Conservation (phyloP, 2,329 filamentous ascomycete genomes). For the Sporothrix humicola region DNA sequence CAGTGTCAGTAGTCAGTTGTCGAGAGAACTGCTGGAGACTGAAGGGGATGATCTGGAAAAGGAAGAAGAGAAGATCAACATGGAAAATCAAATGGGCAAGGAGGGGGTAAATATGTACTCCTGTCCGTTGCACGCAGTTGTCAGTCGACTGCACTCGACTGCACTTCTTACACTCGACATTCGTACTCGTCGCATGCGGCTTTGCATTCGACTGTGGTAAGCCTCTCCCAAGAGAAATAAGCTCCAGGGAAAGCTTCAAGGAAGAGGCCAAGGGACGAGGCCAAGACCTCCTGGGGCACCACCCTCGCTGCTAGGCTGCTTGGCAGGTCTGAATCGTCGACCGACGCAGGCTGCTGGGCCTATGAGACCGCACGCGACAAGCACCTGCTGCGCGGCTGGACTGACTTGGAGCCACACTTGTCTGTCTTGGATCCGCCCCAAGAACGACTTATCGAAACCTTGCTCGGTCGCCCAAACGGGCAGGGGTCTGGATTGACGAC, state of each 20-base stretch:
- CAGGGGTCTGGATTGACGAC: background rate
- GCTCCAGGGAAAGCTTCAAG: background rate
- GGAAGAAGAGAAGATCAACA: background rate
- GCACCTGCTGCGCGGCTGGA: background rate
- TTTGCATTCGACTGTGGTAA: background rate
- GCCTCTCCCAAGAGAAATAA: background rate
- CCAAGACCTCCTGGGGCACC: background rate
- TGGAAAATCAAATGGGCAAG: background rate
- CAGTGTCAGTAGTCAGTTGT: background rate
- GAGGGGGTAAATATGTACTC: conserved; percentile 6
- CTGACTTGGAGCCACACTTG: background rate
- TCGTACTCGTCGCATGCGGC: background rate
- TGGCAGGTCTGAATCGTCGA: conserved; percentile 1
- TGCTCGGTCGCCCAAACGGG: conserved; percentile 11
- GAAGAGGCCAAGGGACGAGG: background rate
- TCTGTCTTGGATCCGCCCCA: background rate
- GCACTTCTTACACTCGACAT: no score
- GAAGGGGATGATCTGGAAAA: background rate
- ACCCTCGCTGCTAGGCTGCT: background rate
- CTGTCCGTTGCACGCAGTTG: background rate
- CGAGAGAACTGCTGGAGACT: background rate
- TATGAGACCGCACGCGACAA: conserved; percentile 12
- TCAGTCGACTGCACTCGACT: no score
- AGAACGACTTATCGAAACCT: conserved; percentile 13
- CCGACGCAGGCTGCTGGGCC: background rate